Evolutionary conservation across 2,329 filamentous ascomycete genomes (phyloP), one percentile per base, ranked within the genome.

Genomic region (Teratosphaeriaceae sp.): DNA sequence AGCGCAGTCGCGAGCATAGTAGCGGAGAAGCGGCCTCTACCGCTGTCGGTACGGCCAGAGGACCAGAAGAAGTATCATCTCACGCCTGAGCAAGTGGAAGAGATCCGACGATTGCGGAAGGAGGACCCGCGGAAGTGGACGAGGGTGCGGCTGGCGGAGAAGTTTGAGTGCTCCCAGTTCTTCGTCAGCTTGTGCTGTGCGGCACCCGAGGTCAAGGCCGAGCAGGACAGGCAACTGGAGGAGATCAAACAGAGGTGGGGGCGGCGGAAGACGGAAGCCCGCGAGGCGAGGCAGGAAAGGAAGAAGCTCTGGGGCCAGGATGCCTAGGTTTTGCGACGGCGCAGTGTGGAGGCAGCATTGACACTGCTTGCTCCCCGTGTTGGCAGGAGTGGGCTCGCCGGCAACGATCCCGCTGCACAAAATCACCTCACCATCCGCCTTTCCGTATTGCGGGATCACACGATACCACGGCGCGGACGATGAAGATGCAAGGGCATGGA

Each of bases 21-120:
- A 19, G 43, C 49, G 42, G 53, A 55, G 48, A 49, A 48, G 37
- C 42, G 47, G 40, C 44, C 53, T 34, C 44, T 52, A 39, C 78
- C 1, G 1, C 64, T 71, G 8, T 61, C 78, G 6, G 64, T 80
- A 29, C 72, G 72, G 42, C 54, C 63, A 5, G 64, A 70, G 3
- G 68, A 73, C 40, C 69, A 75, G 56, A 79, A 81, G 57, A 78
- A 74, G 51, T 82, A 84, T 50, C 76, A 83, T 56, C 63, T 84
- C 43, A 74, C 65, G 13, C 69, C 69, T 36, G 65, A 65, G 26
- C 70, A 84, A 35, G 70, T 84, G 24, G 70, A 69, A 27, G 75
- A 82, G 62, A 83, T 84, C 39, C 67, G 77, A 42, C 56, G 56
- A 30, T 64, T 84, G 41, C 66, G 80, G 36, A 55, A 60, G 22